Evolutionary conservation across 2,329 filamentous ascomycete genomes (phyloP).

Genomic region (Clarireedia paspali): DNA sequence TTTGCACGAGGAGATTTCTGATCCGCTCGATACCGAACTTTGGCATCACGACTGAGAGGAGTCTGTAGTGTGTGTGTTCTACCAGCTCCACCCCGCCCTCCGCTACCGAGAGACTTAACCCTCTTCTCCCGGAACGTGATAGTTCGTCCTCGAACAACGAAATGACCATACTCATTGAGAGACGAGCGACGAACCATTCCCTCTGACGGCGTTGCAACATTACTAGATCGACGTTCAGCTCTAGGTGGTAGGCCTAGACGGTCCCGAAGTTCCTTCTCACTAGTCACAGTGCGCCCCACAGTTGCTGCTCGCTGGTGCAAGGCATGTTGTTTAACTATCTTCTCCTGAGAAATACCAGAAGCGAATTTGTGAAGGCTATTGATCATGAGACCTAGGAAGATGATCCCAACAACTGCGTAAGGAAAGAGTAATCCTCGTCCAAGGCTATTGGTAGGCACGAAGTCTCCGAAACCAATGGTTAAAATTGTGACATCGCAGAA

Average conservation of each 20-base stretch:
- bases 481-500: slow-evolving; percentile 55
- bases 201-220: slow-evolving; percentile 8
- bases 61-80: slow-evolving; percentile 9
- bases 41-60: slow-evolving; percentile 22
- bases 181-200: slow-evolving; percentile 21
- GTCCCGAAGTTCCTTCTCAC: slow-evolving; percentile 39
- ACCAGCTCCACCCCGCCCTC: slow-evolving; percentile 25
- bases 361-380: slow-evolving; percentile 56
- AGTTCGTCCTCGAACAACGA: slow-evolving; percentile 29
- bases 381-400: slow-evolving; percentile 62
- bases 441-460: slow-evolving; percentile 44
- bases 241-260: slow-evolving; percentile 30
- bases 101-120: slow-evolving; percentile 13
- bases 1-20: slow-evolving; percentile 10
- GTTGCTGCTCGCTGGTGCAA: slow-evolving; percentile 46
- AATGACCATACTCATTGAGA: slow-evolving; percentile 29
- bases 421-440: slow-evolving; percentile 56
- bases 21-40: slow-evolving; percentile 16
- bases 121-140: slow-evolving; percentile 30
- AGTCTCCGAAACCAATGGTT: slow-evolving; percentile 55
- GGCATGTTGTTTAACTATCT: slow-evolving; percentile 53
- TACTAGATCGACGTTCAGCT: slow-evolving; percentile 10
- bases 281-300: slow-evolving; percentile 45
- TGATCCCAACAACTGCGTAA: slow-evolving; percentile 59
- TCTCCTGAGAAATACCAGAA: slow-evolving; percentile 50